These are phyloP conservation scores for Clavariopsis aquatica DNA, from an alignment of 495 filamentous ascomycete species.

Conservation along the genomic window DNA sequence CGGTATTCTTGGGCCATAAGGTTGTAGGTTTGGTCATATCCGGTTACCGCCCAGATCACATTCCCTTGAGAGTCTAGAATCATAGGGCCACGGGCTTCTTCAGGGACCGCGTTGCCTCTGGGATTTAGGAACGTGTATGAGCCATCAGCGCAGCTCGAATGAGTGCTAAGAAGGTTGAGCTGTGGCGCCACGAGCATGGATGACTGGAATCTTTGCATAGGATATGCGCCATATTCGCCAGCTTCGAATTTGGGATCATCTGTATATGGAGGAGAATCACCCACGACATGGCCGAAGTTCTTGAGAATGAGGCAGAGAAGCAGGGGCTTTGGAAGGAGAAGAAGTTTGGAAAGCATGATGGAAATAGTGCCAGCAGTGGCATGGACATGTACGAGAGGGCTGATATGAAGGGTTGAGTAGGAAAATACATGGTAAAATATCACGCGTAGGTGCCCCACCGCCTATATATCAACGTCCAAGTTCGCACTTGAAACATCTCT, in stretches of 20 bases:
- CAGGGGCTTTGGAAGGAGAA: constrained; percentile 15
- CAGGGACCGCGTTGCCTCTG: constrained; percentile 45
- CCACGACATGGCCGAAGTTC: constrained; percentile 10
- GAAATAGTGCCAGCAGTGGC: background rate
- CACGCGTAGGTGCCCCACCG: background rate
- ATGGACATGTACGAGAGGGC: background rate
- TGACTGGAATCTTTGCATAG: constrained; percentile 48
- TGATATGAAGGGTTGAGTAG: background rate
- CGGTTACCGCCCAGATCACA: constrained; percentile 15
- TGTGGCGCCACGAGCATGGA: constrained; percentile 45
- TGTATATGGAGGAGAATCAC: constrained; percentile 20
- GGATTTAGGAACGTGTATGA: constrained; percentile 50
- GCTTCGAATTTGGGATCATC: constrained; percentile 35
- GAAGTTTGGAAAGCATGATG: constrained; percentile 14
- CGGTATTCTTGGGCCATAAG: constrained; percentile 18
- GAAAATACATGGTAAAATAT: background rate
- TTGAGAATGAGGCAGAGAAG: constrained; percentile 17
- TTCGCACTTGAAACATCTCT: background rate
- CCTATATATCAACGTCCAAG: background rate
- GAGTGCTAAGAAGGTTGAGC: constrained; percentile 45
- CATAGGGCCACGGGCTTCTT: constrained; percentile 42
- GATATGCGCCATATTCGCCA: constrained; percentile 47
- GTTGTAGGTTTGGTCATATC: constrained; percentile 17
- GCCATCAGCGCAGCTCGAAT: constrained; percentile 44
- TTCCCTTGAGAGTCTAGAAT: constrained; percentile 15